phyloP scores from a whole-genome alignment of 2,329 filamentous ascomycete genomes.

The Ceratocystis alfenasii region DNA sequence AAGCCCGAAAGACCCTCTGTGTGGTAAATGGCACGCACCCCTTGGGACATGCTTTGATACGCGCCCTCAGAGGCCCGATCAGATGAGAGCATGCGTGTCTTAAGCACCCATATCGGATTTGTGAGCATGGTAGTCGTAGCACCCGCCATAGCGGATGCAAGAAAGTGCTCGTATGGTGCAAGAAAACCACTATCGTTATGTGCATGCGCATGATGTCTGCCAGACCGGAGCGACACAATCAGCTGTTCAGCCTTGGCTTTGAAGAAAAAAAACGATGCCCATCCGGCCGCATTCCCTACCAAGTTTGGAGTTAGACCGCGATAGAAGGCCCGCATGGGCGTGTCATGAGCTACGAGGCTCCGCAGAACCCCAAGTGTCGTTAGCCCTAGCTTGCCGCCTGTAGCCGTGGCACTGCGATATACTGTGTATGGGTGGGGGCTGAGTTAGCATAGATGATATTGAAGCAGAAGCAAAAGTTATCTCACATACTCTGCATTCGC shows the following conservation, averaged over 20 bases:
- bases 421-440: not conserved
- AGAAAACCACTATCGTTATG: slow-evolving; percentile 31
- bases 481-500: slow-evolving; percentile 64
- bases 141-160: slow-evolving; percentile 59
- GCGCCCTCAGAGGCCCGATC: slow-evolving; percentile 62
- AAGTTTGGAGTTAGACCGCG: slow-evolving; percentile 83
- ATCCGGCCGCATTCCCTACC: slow-evolving; percentile 77
- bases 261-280: slow-evolving; percentile 86
- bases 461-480: not conserved
- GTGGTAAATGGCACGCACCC: slow-evolving; percentile 52
- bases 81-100: slow-evolving; percentile 90
- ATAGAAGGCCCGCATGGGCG: slow-evolving; percentile 61
- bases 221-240: slow-evolving; percentile 29
- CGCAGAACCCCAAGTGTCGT: slow-evolving; percentile 44
- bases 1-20: slow-evolving; percentile 69
- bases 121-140: slow-evolving; percentile 69
- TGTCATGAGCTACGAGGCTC: slow-evolving; percentile 37
- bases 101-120: slow-evolving; percentile 96
- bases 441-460: not conserved
- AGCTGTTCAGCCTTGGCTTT: slow-evolving; percentile 44
- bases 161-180: slow-evolving; percentile 62
- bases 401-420: slow-evolving; percentile 9
- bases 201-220: slow-evolving; percentile 19
- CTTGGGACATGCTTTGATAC: slow-evolving; percentile 65
- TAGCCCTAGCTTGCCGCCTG: slow-evolving; percentile 27